Evolutionary conservation across 768 basidiomycete species (phyloP).

Genomic region (Goffeauzyma gilvescens): DNA sequence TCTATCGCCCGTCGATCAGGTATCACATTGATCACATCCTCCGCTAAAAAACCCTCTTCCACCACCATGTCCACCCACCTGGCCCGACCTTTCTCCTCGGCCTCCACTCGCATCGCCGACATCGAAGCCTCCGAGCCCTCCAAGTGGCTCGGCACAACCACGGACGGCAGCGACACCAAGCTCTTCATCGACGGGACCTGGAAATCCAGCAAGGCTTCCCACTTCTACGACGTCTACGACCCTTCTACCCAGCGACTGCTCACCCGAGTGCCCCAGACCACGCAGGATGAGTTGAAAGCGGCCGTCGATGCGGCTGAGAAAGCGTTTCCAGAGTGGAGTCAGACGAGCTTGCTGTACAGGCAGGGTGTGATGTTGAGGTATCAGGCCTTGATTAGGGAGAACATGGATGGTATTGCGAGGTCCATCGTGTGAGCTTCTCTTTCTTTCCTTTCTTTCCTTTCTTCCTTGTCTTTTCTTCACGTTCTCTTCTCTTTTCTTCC

Average conservation of each 20-base stretch:
- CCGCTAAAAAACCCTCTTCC: not conserved
- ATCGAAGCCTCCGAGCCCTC: constrained; percentile 1
- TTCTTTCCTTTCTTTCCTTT: not conserved
- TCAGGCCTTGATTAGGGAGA: constrained; percentile 65
- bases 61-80: not conserved
- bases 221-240: constrained; percentile 76
- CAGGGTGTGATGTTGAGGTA: constrained; percentile 77
- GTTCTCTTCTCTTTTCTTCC: constrained; percentile 11
- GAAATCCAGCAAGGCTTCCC: constrained; percentile 52
- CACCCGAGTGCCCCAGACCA: constrained; percentile 76
- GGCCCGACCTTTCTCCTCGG: not conserved
- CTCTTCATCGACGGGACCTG: constrained; percentile 85
- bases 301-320: constrained; percentile 66
- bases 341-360: constrained; percentile 61
- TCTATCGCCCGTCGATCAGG: not conserved
- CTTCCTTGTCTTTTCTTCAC: not conserved
- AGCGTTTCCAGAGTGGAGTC: constrained; percentile 78
- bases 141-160: constrained; percentile 66
- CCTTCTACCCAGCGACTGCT: constrained; percentile 82
- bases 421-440: constrained; percentile 45
- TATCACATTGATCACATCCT: not conserved
- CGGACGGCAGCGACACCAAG: constrained; percentile 69
- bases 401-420: constrained; percentile 64
- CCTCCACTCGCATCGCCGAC: constrained; percentile 1
- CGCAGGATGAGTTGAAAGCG: constrained; percentile 54